phyloP scores from a whole-genome alignment of 2,329 filamentous ascomycete genomes.

The Neocucurbitaria cava region DNA sequence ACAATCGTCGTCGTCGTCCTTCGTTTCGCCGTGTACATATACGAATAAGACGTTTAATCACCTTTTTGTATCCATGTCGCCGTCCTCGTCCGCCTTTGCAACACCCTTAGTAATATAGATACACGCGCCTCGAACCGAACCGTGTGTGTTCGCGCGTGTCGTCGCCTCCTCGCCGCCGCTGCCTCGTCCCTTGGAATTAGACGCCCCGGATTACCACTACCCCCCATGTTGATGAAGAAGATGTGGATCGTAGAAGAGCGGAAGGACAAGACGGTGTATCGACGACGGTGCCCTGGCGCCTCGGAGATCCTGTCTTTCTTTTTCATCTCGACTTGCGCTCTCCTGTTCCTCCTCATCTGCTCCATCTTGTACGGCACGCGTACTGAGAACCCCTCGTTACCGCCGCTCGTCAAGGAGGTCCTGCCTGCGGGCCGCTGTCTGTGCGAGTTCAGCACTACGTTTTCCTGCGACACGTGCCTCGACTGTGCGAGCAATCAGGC shows the following conservation, averaged over 20 bases:
- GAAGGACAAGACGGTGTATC: constrained; percentile 37
- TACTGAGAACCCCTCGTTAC: constrained; percentile 35
- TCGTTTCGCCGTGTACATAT: background rate
- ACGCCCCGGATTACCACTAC: constrained; percentile 13
- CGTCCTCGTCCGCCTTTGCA: constrained; percentile 9
- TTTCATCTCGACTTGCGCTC: constrained; percentile 34
- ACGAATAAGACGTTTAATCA: background rate
- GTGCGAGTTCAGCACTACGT: constrained; percentile 42
- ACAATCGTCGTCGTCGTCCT: too few species aligned
- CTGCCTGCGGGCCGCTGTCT: constrained; percentile 43
- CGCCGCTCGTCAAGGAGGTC: constrained; percentile 39
- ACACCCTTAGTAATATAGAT: constrained; percentile 14
- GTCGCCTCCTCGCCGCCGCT: constrained; percentile 13
- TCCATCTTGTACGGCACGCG: constrained; percentile 44
- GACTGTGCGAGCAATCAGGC: constrained; percentile 39
- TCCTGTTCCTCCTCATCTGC: constrained; percentile 41
- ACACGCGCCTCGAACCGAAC: constrained; percentile 13
- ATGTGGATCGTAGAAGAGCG: constrained; percentile 33
- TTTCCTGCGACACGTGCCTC: constrained; percentile 40
- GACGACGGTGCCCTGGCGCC: constrained; percentile 33
- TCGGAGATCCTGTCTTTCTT: constrained; percentile 37
- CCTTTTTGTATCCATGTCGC: constrained; percentile 29
- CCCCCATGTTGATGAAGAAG: constrained; percentile 27
- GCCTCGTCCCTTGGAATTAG: constrained; percentile 9
- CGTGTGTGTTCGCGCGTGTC: constrained; percentile 20